Percentiles rank a stretch among this genome's conserved stretches.
Conservation (phyloP, 2,329 filamentous ascomycete genomes). For the Aphanocladium album region DNA sequence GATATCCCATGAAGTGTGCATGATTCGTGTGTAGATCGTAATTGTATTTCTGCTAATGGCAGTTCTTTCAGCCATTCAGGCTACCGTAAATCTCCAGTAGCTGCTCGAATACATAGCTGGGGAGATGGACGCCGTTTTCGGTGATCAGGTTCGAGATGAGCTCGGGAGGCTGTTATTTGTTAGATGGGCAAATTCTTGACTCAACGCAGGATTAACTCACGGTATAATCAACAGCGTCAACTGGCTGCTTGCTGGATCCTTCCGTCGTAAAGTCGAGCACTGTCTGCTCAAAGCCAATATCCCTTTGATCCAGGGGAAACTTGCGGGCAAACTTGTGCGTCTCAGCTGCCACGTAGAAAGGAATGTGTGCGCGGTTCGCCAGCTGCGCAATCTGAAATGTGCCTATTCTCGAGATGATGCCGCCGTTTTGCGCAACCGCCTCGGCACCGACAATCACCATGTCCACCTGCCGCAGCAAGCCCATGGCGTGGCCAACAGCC, state of each 20-base stretch:
- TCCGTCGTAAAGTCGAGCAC: conserved; percentile 68
- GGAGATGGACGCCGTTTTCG: conserved; percentile 66
- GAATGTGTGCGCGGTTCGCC: conserved; percentile 63
- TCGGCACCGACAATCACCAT: conserved; percentile 66
- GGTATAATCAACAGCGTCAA: conserved; percentile 65
- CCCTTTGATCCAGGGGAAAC: conserved; percentile 76
- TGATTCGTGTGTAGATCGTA: background rate
- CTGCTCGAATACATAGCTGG: conserved; percentile 65
- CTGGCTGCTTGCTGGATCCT: conserved; percentile 37
- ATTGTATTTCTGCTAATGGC: background rate
- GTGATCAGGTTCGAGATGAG: conserved; percentile 70
- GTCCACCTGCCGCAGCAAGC: conserved; percentile 52
- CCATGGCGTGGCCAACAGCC: conserved; percentile 76
- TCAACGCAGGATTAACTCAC: conserved; percentile 44
- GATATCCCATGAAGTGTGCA: background rate
- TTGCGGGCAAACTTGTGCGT: conserved; percentile 94
- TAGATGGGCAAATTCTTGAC: conserved; percentile 16
- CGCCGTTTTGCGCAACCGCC: conserved; percentile 89
- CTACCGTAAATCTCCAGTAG: conserved; percentile 58
- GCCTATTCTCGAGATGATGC: conserved; percentile 83
- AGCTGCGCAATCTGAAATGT: conserved; percentile 80
- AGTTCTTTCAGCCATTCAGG: conserved; percentile 29
- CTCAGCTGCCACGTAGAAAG: conserved; percentile 88
- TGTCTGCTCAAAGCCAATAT: conserved; percentile 72
- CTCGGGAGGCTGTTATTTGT: conserved; percentile 51